Percentiles rank a stretch among this genome's conserved stretches.
phyloP scores from a whole-genome alignment of 1,139 yeast species.

The Arxiozyma telluris region DNA sequence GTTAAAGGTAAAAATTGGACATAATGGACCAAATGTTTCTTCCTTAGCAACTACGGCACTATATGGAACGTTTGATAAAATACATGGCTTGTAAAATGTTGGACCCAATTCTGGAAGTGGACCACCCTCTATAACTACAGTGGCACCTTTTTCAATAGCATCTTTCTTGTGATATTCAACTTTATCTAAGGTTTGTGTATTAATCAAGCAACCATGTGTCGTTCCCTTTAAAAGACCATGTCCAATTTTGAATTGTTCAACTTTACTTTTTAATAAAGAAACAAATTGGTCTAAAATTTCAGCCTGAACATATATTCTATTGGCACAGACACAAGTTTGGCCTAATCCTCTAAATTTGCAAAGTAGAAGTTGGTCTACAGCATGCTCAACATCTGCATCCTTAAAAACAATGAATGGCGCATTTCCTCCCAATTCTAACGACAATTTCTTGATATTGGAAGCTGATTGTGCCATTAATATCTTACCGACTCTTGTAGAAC shows the following conservation, averaged over 20 bases:
- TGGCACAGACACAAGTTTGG: conserved; percentile 79
- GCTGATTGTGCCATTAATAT: conserved; percentile 70
- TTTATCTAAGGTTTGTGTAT: conserved; percentile 54
- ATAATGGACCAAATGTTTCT: conserved; percentile 89
- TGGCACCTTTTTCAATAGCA: conserved; percentile 67
- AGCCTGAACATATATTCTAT: conserved; percentile 60
- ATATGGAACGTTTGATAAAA: conserved; percentile 54
- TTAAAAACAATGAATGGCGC: conserved; percentile 86
- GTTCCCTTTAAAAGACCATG: conserved; percentile 56
- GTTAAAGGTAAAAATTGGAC: conserved; percentile 61
- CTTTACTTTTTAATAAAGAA: conserved; percentile 42
- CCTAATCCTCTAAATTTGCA: conserved; percentile 70
- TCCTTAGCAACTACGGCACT: conserved; percentile 57
- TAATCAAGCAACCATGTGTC: conserved; percentile 82
- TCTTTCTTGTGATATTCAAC: conserved; percentile 66
- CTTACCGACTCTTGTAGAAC: conserved; percentile 80
- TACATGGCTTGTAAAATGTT: conserved; percentile 68
- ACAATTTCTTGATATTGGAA: conserved; percentile 68
- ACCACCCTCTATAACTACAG: conserved; percentile 56
- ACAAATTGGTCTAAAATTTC: conserved; percentile 54
- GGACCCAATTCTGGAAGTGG: conserved; percentile 59
- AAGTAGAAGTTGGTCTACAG: conserved; percentile 62
- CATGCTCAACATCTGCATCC: conserved; percentile 70
- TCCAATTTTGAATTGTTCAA: conserved; percentile 54
- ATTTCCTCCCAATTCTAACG: conserved; percentile 88